Conservation (phyloP, 805 yeast genomes). For the Suhomyces prunicola region DNA sequence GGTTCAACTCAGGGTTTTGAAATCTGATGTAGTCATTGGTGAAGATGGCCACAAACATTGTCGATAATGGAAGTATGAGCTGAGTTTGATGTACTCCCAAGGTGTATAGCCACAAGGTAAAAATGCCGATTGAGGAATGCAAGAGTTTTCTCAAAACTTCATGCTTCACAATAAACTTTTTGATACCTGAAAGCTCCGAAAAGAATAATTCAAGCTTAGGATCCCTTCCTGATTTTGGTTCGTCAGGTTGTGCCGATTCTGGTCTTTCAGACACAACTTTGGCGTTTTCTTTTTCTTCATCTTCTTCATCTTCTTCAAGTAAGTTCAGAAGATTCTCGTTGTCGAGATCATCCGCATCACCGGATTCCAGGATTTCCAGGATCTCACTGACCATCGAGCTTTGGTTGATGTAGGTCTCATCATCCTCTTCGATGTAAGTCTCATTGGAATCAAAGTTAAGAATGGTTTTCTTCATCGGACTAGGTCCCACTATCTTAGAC, state of each 20-base stretch:
- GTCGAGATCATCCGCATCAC: slow-evolving; percentile 14
- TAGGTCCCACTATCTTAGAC: slow-evolving; percentile 4
- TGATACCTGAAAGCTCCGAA: slow-evolving; percentile 4
- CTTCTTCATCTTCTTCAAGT: slow-evolving; percentile 2
- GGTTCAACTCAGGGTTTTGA: slow-evolving; percentile 57
- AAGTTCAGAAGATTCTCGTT: slow-evolving; percentile 7
- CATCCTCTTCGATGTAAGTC: slow-evolving; percentile 38
- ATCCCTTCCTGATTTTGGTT: not conserved
- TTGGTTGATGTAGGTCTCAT: slow-evolving; percentile 32
- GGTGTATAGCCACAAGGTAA: slow-evolving; percentile 72
- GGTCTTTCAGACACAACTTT: not conserved
- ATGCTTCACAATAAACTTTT: slow-evolving; percentile 61
- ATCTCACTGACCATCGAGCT: slow-evolving; percentile 17
- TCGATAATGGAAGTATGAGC: slow-evolving; percentile 57
- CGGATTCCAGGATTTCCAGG: slow-evolving; percentile 16
- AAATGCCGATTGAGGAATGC: slow-evolving; percentile 85
- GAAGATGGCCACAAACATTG: slow-evolving; percentile 55
- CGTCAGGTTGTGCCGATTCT: not conserved
- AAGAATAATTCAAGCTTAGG: slow-evolving; percentile 3
- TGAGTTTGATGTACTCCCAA: slow-evolving; percentile 52
- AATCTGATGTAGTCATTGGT: slow-evolving; percentile 68
- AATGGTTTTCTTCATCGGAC: slow-evolving; percentile 12
- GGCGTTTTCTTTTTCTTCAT: not conserved
- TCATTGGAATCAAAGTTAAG: slow-evolving; percentile 21
- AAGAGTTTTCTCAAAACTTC: slow-evolving; percentile 86